Evolutionary conservation across 192 early-diverging fungal species (phyloP).

Genomic region (Rhizophagus clarus): DNA sequence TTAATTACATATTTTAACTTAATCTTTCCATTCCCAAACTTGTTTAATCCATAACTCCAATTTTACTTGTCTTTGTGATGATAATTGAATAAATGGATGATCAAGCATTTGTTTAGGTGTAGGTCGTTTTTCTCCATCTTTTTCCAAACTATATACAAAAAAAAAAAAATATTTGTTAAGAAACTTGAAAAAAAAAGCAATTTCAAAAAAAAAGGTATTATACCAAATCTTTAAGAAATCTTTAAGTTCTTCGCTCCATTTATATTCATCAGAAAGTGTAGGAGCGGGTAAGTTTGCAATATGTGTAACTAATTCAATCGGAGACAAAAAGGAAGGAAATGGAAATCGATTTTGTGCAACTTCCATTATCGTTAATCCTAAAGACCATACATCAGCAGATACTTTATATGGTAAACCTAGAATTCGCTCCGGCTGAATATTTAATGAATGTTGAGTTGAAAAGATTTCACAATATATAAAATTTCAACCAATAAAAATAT

Average conservation of each 20-base stretch:
- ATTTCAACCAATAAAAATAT: background rate
- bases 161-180: background rate
- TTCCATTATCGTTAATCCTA: constrained; percentile 93
- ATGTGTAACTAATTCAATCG: constrained; percentile 92
- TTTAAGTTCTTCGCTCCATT: constrained; percentile 62
- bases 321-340: constrained; percentile 80
- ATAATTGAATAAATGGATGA: constrained; percentile 70
- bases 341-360: constrained; percentile 91
- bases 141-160: constrained; percentile 60
- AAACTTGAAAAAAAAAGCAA: constrained; percentile 27
- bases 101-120: constrained; percentile 67
- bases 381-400: constrained; percentile 95
- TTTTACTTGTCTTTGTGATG: constrained; percentile 60
- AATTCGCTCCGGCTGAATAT: constrained; percentile 88
- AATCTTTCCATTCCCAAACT: constrained; percentile 59
- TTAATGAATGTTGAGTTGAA: background rate
- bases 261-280: constrained; percentile 64
- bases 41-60: constrained; percentile 71
- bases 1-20: background rate
- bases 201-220: background rate
- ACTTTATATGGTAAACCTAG: constrained; percentile 87
- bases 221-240: constrained; percentile 78
- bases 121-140: constrained; percentile 70
- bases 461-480: background rate
- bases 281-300: constrained; percentile 91